Conservation (phyloP, 495 filamentous ascomycete genomes). For the Geopyxis carbonaria region DNA sequence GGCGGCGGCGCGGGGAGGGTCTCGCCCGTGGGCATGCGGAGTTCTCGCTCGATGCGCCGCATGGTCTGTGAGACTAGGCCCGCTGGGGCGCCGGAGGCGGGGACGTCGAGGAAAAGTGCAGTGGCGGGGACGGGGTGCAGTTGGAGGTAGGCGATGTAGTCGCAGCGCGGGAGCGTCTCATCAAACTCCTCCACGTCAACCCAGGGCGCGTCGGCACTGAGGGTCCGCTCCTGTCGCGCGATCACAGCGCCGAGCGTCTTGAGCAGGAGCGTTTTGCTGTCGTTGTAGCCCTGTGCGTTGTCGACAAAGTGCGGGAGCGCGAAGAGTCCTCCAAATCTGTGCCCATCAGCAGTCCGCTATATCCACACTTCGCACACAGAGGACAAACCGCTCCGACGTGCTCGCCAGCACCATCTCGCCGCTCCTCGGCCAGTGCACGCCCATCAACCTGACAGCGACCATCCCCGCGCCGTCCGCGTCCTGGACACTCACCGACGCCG, state of each 20-base stretch:
- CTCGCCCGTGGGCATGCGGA: constrained; percentile 71
- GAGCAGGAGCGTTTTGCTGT: constrained; percentile 50
- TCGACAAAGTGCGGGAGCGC: constrained; percentile 68
- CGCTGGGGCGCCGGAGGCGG: too few relatives aligned
- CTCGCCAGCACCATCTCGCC: constrained; percentile 69
- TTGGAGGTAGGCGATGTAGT: constrained; percentile 76
- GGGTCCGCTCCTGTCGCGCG: constrained; percentile 37
- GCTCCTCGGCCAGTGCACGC: constrained; percentile 61
- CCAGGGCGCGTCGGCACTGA: constrained; percentile 31
- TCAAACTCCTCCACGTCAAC: too few relatives aligned
- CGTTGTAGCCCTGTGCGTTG: constrained; percentile 44
- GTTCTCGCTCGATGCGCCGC: constrained; percentile 60
- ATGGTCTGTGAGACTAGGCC: constrained; percentile 32
- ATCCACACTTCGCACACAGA: constrained; percentile 2
- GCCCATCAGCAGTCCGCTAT: constrained; percentile 2
- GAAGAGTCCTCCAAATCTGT: constrained; percentile 64
- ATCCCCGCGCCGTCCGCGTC: constrained; percentile 33
- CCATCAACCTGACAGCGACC: constrained; percentile 59
- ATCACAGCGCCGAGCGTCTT: constrained; percentile 52
- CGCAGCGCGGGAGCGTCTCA: constrained; percentile 72
- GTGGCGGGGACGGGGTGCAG: constrained; percentile 52
- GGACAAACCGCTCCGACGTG: constrained; percentile 57
- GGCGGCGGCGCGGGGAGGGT: constrained; percentile 47
- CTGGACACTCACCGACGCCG: constrained; percentile 18
- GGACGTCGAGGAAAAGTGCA: too few relatives aligned